Evolutionary conservation across 345 rosid genomes (phyloP).

Genomic region (Citrus inodora): DNA sequence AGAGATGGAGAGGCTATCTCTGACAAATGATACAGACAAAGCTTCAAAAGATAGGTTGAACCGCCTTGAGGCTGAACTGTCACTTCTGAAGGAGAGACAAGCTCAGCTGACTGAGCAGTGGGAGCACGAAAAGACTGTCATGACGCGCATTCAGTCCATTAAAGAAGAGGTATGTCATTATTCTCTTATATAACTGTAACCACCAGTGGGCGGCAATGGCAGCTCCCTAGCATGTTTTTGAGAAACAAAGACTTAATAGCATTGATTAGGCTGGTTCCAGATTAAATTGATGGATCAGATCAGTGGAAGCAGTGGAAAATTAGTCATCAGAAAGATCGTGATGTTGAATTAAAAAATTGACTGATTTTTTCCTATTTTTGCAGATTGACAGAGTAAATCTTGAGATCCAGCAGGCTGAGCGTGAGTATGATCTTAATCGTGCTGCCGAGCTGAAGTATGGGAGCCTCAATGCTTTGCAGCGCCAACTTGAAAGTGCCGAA

Average conservation of each 20-base stretch:
- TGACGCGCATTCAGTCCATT: constrained; percentile 90
- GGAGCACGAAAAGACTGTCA: constrained; percentile 98
- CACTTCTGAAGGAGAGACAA: constrained; percentile 75
- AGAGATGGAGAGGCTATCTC: constrained; percentile 98
- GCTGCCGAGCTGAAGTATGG: constrained; percentile 98
- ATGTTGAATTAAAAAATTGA: background rate
- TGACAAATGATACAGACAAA: constrained; percentile 84
- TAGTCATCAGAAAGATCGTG: background rate
- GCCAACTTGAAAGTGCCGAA: constrained; percentile 80
- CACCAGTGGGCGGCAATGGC: background rate
- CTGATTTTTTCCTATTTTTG: constrained; percentile 8
- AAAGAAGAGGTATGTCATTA: constrained; percentile 72
- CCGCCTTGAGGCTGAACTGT: constrained; percentile 80
- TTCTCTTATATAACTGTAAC: background rate
- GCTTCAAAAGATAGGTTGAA: constrained; percentile 88
- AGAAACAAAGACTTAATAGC: background rate
- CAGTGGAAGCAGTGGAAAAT: background rate
- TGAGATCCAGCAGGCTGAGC: constrained; percentile 98
- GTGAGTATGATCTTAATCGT: constrained; percentile 97
- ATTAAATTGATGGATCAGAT: background rate
- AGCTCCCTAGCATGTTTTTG: background rate
- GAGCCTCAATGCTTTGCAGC: constrained; percentile 84
- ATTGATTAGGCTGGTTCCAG: background rate
- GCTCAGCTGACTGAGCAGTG: constrained; percentile 84
- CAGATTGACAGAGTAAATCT: constrained; percentile 93